A percentile compares a stretch with the other conserved stretches of the same genome.
Conservation (phyloP, 192 early-diverging fungal genomes). For the Entomortierella beljakovae region DNA sequence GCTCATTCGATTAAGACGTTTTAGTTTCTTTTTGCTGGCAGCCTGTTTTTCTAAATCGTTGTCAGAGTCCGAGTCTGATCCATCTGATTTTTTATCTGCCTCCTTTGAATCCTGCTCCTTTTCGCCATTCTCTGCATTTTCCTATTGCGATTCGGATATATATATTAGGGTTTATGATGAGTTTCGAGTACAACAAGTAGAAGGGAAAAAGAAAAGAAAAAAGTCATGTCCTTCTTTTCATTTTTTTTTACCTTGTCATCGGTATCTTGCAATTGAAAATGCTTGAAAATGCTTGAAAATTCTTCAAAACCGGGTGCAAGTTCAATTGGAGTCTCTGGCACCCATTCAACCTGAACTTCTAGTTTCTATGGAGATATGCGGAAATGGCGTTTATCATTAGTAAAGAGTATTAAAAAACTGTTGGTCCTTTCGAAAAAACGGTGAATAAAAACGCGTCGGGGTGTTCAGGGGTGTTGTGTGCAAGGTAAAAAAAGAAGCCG, state of each 20-base stretch:
- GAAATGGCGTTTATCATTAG: neutral
- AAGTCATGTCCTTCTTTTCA: neutral
- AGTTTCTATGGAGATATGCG: conserved; percentile 12
- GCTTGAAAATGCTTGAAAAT: conserved; percentile 58
- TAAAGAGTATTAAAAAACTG: neutral
- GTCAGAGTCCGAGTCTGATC: conserved; percentile 41
- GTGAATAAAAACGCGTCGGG: neutral
- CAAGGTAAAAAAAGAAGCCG: no score
- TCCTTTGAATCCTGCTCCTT: conserved; percentile 23
- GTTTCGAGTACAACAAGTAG: neutral
- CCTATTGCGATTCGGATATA: neutral
- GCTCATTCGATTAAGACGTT: conserved; percentile 69
- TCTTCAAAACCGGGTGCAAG: conserved; percentile 53
- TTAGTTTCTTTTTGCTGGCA: conserved; percentile 68
- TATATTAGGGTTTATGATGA: neutral
- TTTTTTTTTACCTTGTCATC: conserved; percentile 49
- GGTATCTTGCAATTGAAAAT: conserved; percentile 50
- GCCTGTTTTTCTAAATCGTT: conserved; percentile 52
- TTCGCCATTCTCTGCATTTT: conserved; percentile 15
- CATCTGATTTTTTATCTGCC: conserved; percentile 30
- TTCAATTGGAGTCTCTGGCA: conserved; percentile 34
- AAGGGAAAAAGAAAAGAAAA: neutral
- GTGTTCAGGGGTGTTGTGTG: neutral
- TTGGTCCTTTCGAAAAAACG: neutral
- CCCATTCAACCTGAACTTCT: conserved; percentile 47